These are phyloP conservation scores for Fusarium sp. DNA, from an alignment of 2,329 filamentous ascomycete species.

Conservation along the genomic window DNA sequence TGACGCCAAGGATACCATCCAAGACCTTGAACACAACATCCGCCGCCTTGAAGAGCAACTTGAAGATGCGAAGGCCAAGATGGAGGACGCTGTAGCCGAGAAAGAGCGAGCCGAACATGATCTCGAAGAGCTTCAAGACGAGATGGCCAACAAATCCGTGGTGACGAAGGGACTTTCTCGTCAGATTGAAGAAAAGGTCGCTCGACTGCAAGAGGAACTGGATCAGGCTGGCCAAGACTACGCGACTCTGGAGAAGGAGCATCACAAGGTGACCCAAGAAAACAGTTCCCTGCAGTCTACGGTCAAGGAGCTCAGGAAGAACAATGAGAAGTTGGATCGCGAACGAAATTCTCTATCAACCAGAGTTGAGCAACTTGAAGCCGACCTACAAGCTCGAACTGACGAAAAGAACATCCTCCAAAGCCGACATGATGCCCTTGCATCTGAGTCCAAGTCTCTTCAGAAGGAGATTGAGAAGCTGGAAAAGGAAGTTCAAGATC, in stretches of 20 bases:
- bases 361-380: conserved; percentile 67
- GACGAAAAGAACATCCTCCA: conserved; percentile 79
- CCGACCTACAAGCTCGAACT: conserved; percentile 68
- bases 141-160: conserved; percentile 83
- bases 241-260: conserved; percentile 64
- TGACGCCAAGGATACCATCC: conserved; percentile 69
- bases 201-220: conserved; percentile 75
- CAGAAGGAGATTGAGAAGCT: conserved; percentile 71
- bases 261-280: conserved; percentile 60
- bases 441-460: conserved; percentile 73
- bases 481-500: conserved; percentile 60
- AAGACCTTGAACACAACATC: conserved; percentile 68
- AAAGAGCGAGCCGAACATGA: conserved; percentile 70
- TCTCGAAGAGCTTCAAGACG: conserved; percentile 77
- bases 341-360: conserved; percentile 55
- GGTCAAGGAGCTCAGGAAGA: conserved; percentile 56
- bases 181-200: conserved; percentile 78
- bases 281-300: conserved; percentile 59
- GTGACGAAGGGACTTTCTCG: conserved; percentile 79
- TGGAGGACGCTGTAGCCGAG: conserved; percentile 65
- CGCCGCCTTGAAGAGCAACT: conserved; percentile 66
- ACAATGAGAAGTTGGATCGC: conserved; percentile 49
- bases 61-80: conserved; percentile 66
- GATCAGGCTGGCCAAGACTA: conserved; percentile 64
- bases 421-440: conserved; percentile 74